Conservation (phyloP, 192 early-diverging fungal genomes). For the Rhizophagus clarus region DNA sequence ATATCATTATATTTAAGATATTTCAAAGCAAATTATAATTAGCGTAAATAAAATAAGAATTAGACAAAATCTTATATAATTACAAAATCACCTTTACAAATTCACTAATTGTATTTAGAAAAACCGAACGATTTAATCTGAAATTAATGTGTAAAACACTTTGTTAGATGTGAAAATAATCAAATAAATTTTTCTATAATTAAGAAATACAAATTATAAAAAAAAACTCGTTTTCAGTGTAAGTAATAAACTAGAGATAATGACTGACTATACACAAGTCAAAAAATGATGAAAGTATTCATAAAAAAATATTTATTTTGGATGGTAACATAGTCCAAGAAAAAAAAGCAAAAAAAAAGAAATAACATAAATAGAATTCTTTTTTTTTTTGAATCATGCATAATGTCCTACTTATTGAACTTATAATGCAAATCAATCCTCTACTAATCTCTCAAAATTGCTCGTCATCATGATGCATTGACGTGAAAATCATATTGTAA, state of each 20-base stretch:
- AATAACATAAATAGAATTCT: not conserved
- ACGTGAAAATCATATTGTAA: too few relatives aligned
- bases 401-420: not conserved
- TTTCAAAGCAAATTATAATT: not conserved
- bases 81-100: not conserved
- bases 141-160: not conserved
- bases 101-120: not conserved
- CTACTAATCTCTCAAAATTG: not conserved
- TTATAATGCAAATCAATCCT: not conserved
- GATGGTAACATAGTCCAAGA: not conserved
- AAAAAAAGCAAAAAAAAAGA: too few relatives aligned
- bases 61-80: not conserved
- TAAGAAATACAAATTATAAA: not conserved
- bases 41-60: not conserved
- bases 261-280: not conserved
- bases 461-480: not conserved
- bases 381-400: not conserved
- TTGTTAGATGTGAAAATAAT: not conserved
- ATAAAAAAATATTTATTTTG: not conserved
- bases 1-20: not conserved
- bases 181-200: not conserved
- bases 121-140: not conserved
- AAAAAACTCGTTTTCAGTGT: not conserved
- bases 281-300: not conserved
- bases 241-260: not conserved